These are phyloP conservation scores for Immersiella caudata DNA, from an alignment of 495 filamentous ascomycete genomes.

Conservation along the genomic window DNA sequence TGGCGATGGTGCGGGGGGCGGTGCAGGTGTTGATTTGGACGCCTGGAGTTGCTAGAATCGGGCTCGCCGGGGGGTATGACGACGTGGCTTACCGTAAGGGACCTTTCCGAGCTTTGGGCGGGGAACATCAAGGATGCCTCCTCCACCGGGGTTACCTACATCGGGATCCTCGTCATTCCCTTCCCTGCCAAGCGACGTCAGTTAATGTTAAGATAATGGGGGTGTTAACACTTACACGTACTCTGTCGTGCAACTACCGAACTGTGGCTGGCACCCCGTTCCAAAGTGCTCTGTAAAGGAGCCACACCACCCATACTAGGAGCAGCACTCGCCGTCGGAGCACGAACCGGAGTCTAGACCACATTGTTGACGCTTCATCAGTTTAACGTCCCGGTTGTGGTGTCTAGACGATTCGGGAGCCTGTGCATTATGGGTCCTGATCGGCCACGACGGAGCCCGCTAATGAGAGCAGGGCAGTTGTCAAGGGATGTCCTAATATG, in stretches of 20 bases:
- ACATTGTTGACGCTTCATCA: constrained; percentile 25
- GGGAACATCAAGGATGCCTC: constrained; percentile 19
- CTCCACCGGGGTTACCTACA: constrained; percentile 15
- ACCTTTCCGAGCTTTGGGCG: constrained; percentile 23
- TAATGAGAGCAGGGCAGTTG: not conserved
- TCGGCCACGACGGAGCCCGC: not conserved
- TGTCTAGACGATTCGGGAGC: not conserved
- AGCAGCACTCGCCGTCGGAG: constrained; percentile 33
- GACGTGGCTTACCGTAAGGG: constrained; percentile 19
- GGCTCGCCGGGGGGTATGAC: not conserved
- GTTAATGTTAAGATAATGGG: not conserved
- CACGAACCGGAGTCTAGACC: constrained; percentile 25
- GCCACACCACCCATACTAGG: constrained; percentile 49
- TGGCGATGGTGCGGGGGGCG: constrained; percentile 59
- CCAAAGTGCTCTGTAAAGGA: constrained; percentile 48
- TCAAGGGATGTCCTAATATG: not conserved
- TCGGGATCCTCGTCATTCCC: not conserved
- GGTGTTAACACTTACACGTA: not conserved
- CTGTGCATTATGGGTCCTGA: not conserved
- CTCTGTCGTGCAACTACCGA: constrained; percentile 29
- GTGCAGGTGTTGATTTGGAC: constrained; percentile 58
- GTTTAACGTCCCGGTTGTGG: not conserved
- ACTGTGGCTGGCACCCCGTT: constrained; percentile 49
- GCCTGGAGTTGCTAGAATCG: not conserved
- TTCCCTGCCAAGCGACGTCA: not conserved